These are phyloP conservation scores for Kurtzmaniella quercitrusa DNA, from an alignment of 1,139 yeast genomes.

Conservation along the genomic window DNA sequence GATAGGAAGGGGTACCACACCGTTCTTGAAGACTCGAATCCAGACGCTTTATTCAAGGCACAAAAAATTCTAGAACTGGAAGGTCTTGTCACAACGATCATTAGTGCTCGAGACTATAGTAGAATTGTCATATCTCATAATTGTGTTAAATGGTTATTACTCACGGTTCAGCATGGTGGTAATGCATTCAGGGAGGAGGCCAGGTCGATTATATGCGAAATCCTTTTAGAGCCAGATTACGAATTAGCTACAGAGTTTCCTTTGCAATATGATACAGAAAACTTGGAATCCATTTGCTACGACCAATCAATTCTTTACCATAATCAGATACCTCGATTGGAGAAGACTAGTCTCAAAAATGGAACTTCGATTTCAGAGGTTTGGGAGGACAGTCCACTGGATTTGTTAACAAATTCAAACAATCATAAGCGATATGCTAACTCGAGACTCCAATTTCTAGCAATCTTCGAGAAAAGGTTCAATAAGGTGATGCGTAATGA, in stretches of 20 bases:
- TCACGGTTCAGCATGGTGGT: slow-evolving; percentile 30
- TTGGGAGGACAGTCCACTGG: not conserved
- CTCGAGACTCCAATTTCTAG: slow-evolving; percentile 49
- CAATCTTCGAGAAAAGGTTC: slow-evolving; percentile 55
- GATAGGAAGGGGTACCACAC: slow-evolving; percentile 30
- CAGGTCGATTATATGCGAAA: slow-evolving; percentile 20
- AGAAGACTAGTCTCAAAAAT: slow-evolving; percentile 13
- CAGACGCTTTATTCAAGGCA: slow-evolving; percentile 18
- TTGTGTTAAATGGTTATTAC: slow-evolving; percentile 49
- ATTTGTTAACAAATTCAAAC: not conserved
- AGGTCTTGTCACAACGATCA: slow-evolving; percentile 56
- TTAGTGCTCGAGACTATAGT: slow-evolving; percentile 42
- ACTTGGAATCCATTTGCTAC: not conserved
- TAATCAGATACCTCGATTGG: slow-evolving; percentile 24
- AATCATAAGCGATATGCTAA: slow-evolving; percentile 14
- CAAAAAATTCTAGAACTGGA: slow-evolving; percentile 37
- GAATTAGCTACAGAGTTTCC: slow-evolving; percentile 26
- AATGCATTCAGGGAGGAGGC: slow-evolving; percentile 22
- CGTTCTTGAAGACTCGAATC: slow-evolving; percentile 18
- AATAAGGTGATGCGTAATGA: slow-evolving; percentile 46
- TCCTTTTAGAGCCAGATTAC: slow-evolving; percentile 28
- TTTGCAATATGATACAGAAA: slow-evolving; percentile 12
- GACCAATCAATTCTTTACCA: slow-evolving; percentile 15
- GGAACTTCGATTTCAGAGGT: slow-evolving; percentile 21
- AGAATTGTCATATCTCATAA: slow-evolving; percentile 44